Evolutionary conservation across 306 rosid species (phyloP).

Genomic region (Pterocarpus macrocarpus): DNA sequence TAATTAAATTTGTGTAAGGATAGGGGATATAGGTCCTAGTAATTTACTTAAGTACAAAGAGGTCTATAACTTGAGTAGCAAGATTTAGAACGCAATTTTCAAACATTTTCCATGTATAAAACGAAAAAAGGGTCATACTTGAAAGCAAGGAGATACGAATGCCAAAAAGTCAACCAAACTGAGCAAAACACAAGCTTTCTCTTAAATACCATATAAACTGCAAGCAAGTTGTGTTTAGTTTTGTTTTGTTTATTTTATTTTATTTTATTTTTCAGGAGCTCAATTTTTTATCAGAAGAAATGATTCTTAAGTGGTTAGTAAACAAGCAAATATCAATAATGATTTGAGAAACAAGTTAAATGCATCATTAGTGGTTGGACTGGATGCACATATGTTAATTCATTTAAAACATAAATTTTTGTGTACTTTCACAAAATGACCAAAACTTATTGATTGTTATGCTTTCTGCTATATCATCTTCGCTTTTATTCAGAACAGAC

Average conservation of each 20-base stretch:
- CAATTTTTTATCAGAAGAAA: background rate
- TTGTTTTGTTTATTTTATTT: too few relatives aligned
- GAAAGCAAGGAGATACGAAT: background rate
- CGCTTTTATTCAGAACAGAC: too few relatives aligned
- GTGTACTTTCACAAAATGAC: too few relatives aligned
- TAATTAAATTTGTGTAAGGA: background rate
- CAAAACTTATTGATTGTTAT: too few relatives aligned
- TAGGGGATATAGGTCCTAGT: background rate
- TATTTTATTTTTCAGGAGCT: background rate
- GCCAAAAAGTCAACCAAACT: background rate
- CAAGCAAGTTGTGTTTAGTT: background rate
- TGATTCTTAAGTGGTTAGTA: background rate
- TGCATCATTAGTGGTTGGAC: background rate
- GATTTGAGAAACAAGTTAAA: background rate
- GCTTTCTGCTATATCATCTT: too few relatives aligned
- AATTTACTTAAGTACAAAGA: conserved; percentile 1
- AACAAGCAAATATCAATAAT: background rate
- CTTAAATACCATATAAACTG: background rate
- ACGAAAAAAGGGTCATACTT: background rate
- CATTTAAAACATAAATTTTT: too few relatives aligned
- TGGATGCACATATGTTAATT: background rate
- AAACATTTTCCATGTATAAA: conserved; percentile 4
- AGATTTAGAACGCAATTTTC: conserved; percentile 4
- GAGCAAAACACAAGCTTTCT: background rate
- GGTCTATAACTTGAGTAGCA: conserved; percentile 20